Evolutionary conservation across 306 rosid genomes (phyloP).

Genomic region (Inga laurina): DNA sequence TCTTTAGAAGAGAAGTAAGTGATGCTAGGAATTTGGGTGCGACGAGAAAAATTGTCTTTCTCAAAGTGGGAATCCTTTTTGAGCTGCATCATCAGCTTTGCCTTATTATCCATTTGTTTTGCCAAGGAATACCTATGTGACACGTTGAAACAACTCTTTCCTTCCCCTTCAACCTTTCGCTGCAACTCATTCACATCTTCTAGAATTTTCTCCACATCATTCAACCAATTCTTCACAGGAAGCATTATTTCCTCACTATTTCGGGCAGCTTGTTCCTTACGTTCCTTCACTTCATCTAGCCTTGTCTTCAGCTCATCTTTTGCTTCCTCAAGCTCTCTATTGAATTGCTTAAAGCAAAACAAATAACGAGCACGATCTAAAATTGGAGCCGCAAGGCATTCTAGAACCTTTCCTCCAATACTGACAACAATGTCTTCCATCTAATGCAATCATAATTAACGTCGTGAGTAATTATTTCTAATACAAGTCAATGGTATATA

Average conservation of each 20-base stretch:
- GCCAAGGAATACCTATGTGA: neutral
- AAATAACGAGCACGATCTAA: neutral
- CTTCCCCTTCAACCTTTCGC: neutral
- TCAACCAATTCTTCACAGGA: neutral
- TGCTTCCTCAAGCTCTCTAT: neutral
- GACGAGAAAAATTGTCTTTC: neutral
- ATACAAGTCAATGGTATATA: no score
- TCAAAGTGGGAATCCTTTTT: no score
- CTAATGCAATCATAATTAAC: neutral
- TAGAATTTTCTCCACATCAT: neutral
- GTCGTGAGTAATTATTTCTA: no score
- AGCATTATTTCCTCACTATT: neutral
- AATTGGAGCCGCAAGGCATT: neutral
- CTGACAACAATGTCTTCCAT: neutral
- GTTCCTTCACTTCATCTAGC: neutral
- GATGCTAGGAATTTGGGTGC: neutral
- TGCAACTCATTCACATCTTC: neutral
- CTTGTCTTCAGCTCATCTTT: neutral
- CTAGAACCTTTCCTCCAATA: neutral
- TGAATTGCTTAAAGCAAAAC: neutral
- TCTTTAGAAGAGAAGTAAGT: neutral
- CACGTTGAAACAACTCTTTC: neutral
- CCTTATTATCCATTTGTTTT: neutral
- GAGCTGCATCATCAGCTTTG: neutral
- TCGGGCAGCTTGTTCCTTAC: neutral